Evolutionary conservation across 139 green algal genomes (phyloP).

Genomic region (Marvania coccoides): DNA sequence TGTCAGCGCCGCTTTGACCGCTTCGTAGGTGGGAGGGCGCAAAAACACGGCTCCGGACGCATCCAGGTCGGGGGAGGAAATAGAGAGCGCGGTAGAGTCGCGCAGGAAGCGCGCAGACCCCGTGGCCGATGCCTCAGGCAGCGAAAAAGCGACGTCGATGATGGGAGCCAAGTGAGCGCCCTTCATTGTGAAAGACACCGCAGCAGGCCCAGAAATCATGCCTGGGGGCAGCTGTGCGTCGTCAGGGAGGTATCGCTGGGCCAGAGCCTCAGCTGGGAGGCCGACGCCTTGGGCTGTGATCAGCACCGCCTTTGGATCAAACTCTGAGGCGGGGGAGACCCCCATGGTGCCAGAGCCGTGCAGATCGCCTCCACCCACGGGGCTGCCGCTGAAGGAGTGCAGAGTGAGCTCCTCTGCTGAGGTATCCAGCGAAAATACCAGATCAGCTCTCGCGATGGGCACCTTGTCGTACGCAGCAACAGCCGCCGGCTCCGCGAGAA

Average conservation of each 20-base stretch:
- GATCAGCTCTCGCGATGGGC: constrained; percentile 38
- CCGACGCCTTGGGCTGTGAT: constrained; percentile 54
- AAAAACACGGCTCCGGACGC: constrained; percentile 27
- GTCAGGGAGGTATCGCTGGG: constrained; percentile 63
- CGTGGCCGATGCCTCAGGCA: constrained; percentile 23
- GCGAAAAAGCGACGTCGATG: constrained; percentile 46
- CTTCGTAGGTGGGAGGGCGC: constrained; percentile 19
- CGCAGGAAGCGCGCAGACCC: constrained; percentile 26
- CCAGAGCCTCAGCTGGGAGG: constrained; percentile 58
- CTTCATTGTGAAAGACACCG: constrained; percentile 38
- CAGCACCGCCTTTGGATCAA: constrained; percentile 67
- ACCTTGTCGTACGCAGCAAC: constrained; percentile 80
- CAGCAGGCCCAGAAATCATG: constrained; percentile 32
- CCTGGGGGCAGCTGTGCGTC: constrained; percentile 17
- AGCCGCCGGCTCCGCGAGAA: constrained; percentile 33
- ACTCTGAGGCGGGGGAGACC: constrained; percentile 67
- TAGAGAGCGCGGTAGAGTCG: constrained; percentile 6
- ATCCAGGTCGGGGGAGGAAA: constrained; percentile 34
- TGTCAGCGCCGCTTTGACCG: constrained; percentile 34
- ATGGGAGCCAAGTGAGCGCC: constrained; percentile 58
- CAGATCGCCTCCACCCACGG: constrained; percentile 72
- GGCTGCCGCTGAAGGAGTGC: constrained; percentile 47
- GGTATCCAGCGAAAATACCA: constrained; percentile 83
- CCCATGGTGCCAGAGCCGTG: constrained; percentile 67
- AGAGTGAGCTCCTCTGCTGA: constrained; percentile 63